A percentile compares a stretch with the other conserved stretches of the same genome.
These are phyloP conservation scores for Pisolithus albus DNA, from an alignment of 768 basidiomycete species.

Conservation along the genomic window DNA sequence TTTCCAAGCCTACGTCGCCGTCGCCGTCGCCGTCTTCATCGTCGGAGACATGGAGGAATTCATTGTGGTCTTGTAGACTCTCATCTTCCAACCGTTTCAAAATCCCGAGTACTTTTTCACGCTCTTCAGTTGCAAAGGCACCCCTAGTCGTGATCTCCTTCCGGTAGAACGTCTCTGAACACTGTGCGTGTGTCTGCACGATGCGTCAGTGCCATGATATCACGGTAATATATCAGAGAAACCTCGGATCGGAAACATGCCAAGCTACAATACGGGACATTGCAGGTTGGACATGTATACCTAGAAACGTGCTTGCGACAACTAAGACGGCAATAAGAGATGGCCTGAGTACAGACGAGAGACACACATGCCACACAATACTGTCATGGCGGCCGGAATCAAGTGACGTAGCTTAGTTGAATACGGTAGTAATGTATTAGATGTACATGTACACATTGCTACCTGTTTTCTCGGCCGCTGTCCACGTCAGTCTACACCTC, in stretches of 20 bases:
- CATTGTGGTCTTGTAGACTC: constrained; percentile 32
- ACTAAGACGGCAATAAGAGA: constrained; percentile 30
- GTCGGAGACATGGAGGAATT: constrained; percentile 22
- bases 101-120: constrained; percentile 59
- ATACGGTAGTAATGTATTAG: too few relatives aligned
- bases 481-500: constrained; percentile 33
- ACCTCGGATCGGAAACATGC: constrained; percentile 69
- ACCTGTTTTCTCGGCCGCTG: too few relatives aligned
- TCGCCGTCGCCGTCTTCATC: constrained; percentile 37
- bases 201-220: neutral
- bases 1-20: constrained; percentile 38
- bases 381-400: neutral
- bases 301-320: constrained; percentile 70
- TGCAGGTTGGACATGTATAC: constrained; percentile 80
- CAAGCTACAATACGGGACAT: constrained; percentile 74
- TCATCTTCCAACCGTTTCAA: constrained; percentile 70
- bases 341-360: neutral
- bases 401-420: too few relatives aligned
- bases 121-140: constrained; percentile 47
- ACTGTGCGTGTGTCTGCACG: constrained; percentile 52
- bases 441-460: too few relatives aligned
- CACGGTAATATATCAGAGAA: constrained; percentile 17
- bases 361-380: constrained; percentile 42
- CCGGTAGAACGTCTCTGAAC: constrained; percentile 79
- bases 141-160: constrained; percentile 66